These are phyloP conservation scores for Trichosanthes truncata DNA, from an alignment of 306 rosid species.

Conservation along the genomic window DNA sequence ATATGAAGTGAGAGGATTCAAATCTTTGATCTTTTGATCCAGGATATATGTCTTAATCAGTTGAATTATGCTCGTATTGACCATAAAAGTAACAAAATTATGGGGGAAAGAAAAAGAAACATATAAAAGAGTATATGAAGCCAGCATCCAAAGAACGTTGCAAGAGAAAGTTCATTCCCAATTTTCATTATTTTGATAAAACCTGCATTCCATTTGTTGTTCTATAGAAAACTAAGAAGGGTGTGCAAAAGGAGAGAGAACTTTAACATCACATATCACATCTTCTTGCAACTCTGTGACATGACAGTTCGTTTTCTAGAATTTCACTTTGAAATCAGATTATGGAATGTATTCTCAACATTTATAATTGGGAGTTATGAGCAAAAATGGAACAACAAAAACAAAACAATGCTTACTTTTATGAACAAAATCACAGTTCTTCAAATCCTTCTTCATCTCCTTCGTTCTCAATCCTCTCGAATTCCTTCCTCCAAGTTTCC, in stretches of 20 bases:
- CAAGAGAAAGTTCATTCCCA: not conserved
- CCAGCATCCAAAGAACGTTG: no score
- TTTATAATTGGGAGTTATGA: not conserved
- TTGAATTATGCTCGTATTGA: no score
- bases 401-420: not conserved
- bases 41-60: no score
- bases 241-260: not conserved
- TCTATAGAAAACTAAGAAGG: not conserved
- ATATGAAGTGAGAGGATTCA: no score
- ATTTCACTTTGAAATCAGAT: not conserved
- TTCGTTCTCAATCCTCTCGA: constrained; percentile 46
- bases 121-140: no score
- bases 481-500: constrained; percentile 47
- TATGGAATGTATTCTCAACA: not conserved
- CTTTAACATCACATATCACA: not conserved
- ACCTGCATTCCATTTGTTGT: not conserved
- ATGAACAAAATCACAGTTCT: constrained; percentile 30
- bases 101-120: no score
- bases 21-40: no score
- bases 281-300: not conserved
- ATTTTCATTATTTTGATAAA: no score
- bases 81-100: no score
- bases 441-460: constrained; percentile 75
- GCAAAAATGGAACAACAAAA: not conserved
- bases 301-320: not conserved